A percentile compares a stretch with the other conserved stretches of the same genome.
These are phyloP conservation scores for Gossypium bickii DNA, from an alignment of 345 rosid species.

Conservation along the genomic window DNA sequence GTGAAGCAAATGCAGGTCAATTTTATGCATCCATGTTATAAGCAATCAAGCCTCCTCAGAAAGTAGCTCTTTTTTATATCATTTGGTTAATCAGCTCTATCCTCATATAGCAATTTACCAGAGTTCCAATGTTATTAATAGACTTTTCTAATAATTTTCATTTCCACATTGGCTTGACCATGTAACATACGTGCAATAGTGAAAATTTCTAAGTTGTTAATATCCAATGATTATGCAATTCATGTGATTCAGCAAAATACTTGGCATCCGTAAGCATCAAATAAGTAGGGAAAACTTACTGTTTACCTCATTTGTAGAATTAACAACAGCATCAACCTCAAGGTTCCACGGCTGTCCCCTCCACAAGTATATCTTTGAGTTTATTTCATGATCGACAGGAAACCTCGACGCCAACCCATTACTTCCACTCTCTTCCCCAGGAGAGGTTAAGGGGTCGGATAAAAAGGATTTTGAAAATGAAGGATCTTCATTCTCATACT, in stretches of 20 bases:
- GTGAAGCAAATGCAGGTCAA: not conserved
- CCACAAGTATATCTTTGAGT: constrained; percentile 83
- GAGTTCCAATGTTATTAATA: not conserved
- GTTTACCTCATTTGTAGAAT: constrained; percentile 92
- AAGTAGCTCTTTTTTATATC: not conserved
- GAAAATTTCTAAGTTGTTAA: not conserved
- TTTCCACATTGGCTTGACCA: not conserved
- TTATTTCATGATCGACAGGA: constrained; percentile 81
- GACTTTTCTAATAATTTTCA: not conserved
- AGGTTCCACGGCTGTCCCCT: constrained; percentile 97
- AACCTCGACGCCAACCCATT: constrained; percentile 70
- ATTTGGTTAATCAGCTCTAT: not conserved
- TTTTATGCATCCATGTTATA: not conserved
- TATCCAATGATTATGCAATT: not conserved
- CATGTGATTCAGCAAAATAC: not conserved
- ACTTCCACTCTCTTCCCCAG: constrained; percentile 45
- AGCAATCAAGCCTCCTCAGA: not conserved
- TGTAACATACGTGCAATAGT: not conserved
- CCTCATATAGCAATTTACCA: not conserved
- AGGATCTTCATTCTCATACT: constrained; percentile 57
- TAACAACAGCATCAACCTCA: constrained; percentile 96
- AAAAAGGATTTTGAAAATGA: constrained; percentile 52
- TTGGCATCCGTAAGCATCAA: constrained; percentile 2
- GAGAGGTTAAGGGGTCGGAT: constrained; percentile 64
- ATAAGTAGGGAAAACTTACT: constrained; percentile 4